Base-by-base conservation (phyloP, 768 basidiomycete genomes). In the Mycena belliarum region DNA sequence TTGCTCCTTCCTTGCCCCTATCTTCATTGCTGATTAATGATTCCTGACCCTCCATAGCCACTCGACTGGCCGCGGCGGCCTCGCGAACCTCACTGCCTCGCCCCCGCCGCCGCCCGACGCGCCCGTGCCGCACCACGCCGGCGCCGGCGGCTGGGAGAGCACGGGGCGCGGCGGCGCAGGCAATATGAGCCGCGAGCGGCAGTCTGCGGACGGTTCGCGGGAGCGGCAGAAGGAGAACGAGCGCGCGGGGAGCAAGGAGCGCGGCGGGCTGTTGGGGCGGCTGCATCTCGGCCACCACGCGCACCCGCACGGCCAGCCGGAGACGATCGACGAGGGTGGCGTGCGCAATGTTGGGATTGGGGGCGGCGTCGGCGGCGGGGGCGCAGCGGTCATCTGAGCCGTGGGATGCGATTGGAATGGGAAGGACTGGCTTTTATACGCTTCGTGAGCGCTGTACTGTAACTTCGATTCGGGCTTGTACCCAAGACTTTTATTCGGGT, bases 1-100 rank as follows among this genome's bases (percentile, higher is more conserved):
- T 76, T 18, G 6, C 37, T 11, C 0, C 38, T 28, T 29, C 21
- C 29, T 42, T 52, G 15, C 44, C n/a, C 20, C 49, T 12, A 15
- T 51, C 40, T n/a, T 6, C 3, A 6, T 38, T 38, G 37, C 33
- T 10, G 12, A 35, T 8, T 32, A 32, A 32, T 32, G 29, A 8
- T n/a, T n/a, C 7, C 21, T 10, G 32, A 37, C 20, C 14, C 44
- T 52, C 33, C 15, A 28, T 21, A 86, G 84, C 15, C 86, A 88
- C 67, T 88, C 86, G 5, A 83, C 81, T 1, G 87, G 87, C 43
- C 83, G 88, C 48, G 88, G 88, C 33, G 88, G 88, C n/a, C 60
- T 69, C 7, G 88, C 84, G 3, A 89, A 89, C 60, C 65, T 88
- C 21, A 81, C 79, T 0, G n/a, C 47, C 25, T 21, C 57, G 0